phyloP scores from a whole-genome alignment of 2,329 filamentous ascomycete genomes.

The Calonectria hongkongensis region DNA sequence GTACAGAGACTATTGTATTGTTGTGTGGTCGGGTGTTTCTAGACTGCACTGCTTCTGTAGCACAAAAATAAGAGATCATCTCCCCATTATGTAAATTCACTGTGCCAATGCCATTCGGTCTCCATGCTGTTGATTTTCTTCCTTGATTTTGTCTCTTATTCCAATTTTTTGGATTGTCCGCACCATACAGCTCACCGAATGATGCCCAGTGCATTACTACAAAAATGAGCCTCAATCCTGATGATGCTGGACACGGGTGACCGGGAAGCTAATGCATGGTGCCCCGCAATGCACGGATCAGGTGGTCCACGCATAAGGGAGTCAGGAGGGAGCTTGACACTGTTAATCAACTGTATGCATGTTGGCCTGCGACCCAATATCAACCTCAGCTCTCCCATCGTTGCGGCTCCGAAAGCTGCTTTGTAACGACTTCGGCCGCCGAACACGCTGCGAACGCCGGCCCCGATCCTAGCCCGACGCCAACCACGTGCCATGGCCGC shows the following conservation, averaged over 20 bases:
- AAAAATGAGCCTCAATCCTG: background rate
- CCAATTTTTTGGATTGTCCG: background rate
- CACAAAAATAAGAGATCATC: slow-evolving; percentile 37
- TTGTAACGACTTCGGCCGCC: slow-evolving; percentile 30
- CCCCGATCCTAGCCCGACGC: slow-evolving; percentile 19
- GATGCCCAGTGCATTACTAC: slow-evolving; percentile 23
- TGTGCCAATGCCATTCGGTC: background rate
- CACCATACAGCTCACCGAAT: background rate
- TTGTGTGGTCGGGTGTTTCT: slow-evolving; percentile 17
- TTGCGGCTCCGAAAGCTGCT: background rate
- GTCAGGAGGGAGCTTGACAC: slow-evolving; percentile 42
- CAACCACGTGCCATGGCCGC: slow-evolving; percentile 53
- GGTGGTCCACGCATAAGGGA: slow-evolving; percentile 39
- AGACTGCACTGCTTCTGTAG: slow-evolving; percentile 29
- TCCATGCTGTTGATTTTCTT: background rate
- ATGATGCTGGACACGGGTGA: background rate
- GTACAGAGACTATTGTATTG: slow-evolving; percentile 46
- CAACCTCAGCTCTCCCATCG: slow-evolving; percentile 45
- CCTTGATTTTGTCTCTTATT: background rate
- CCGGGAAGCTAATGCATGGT: slow-evolving; percentile 39
- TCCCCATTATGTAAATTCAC: slow-evolving; percentile 20
- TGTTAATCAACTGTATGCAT: slow-evolving; percentile 44
- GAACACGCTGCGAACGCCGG: slow-evolving; percentile 16
- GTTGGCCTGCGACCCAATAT: slow-evolving; percentile 46
- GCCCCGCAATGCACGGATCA: slow-evolving; percentile 55